Evolutionary conservation across 345 rosid genomes (phyloP).

Genomic region (Bruguiera sexangula): DNA sequence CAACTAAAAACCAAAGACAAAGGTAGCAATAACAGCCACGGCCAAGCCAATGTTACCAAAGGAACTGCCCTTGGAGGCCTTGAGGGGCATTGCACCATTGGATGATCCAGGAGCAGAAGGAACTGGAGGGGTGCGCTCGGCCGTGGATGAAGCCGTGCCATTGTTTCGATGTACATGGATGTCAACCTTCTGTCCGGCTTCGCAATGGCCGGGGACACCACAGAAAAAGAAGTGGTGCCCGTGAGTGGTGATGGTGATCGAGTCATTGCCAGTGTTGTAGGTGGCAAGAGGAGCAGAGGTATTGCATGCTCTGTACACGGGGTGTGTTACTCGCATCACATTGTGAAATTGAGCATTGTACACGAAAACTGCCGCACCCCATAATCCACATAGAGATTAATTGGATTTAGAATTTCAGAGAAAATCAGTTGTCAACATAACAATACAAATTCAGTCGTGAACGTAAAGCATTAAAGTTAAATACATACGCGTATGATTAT

Average conservation of each 20-base stretch:
- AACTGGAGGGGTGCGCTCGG: constrained; percentile 34
- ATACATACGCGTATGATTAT: no score
- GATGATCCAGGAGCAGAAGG: constrained; percentile 54
- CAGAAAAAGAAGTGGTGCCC: constrained; percentile 94
- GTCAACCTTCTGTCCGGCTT: constrained; percentile 85
- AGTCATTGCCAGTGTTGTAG: constrained; percentile 82
- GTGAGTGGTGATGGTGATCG: constrained; percentile 57
- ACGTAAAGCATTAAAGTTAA: no score
- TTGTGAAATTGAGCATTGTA: constrained; percentile 86
- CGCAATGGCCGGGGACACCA: constrained; percentile 91
- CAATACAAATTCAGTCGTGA: no score
- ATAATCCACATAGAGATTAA: neutral
- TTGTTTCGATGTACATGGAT: constrained; percentile 51
- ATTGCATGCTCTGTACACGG: constrained; percentile 73
- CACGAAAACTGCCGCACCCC: constrained; percentile 44
- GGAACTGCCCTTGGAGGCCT: constrained; percentile 9
- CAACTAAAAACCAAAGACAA: constrained; percentile 15
- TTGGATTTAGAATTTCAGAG: neutral
- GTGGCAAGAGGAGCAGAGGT: constrained; percentile 74
- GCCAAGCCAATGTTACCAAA: constrained; percentile 18
- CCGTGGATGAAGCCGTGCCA: constrained; percentile 32
- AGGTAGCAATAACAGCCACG: constrained; percentile 18
- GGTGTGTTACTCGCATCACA: constrained; percentile 80
- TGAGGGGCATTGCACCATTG: constrained; percentile 24
- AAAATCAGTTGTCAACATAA: no score